Evolutionary conservation across 441 rosid genomes (phyloP), one percentile per base, ranked within the genome.

Genomic region (Erodium moschatum): DNA sequence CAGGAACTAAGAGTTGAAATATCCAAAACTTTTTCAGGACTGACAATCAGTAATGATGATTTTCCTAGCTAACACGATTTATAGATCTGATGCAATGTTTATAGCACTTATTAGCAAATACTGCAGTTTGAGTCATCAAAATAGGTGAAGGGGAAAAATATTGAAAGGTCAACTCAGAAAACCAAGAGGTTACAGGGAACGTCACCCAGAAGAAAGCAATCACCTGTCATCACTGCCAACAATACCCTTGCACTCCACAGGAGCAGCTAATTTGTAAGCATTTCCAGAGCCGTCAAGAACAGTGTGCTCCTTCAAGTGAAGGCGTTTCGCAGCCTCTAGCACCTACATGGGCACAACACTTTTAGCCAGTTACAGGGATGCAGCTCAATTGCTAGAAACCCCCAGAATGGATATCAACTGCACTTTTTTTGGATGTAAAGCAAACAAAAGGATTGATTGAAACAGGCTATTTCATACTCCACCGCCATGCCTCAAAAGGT

Each of bases 211-310:
- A 48, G 56, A n/a, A 48, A 48, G 65, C 54, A 78, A 71, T 76
- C 69, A 85, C 90, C 99, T 86, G 83, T 92, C 97, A 88, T 96
- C 99, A 78, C 97, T 89, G 69, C 98, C 99, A 74, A 96, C 96
- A 80, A 96, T 96, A 68, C 99, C 99, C 83, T 96, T 96, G 87
- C 97, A 92, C 85, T 96, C 99, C 73, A 92, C 99, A 1, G 98
- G 97, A 54, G 97, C 98, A 80, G 99, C 99, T 76, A 96, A 80
- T 81, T 83, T 93, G 80, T 84, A 86, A 77, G 81, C 82, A 74
- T 86, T 86, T 76, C 94, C 90, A 46, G 96, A 86, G 72, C 86
- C 96, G 86, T 96, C 99, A 72, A 82, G 73, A 50, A 96, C 99
- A 0, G 82, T 71, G 76, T 96, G 99, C 73, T 96, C 99, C 85